Percentiles rank a stretch among this genome's conserved stretches.
These are phyloP conservation scores for Aspergillus sergii DNA, from an alignment of 2,329 filamentous ascomycete genomes.

Conservation along the genomic window DNA sequence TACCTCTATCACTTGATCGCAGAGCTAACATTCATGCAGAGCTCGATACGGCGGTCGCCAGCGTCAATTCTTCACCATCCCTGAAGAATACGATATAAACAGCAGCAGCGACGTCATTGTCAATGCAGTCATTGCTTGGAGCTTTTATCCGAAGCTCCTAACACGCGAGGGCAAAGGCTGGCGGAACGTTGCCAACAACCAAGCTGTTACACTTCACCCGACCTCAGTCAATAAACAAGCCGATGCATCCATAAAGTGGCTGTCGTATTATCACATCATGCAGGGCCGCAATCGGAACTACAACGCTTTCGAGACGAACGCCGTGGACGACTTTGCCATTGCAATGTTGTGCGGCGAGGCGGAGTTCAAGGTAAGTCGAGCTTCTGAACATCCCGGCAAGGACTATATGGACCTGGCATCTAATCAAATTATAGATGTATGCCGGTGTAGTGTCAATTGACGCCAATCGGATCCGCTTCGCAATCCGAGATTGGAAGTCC, in stretches of 20 bases:
- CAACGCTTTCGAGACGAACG: conserved; percentile 87
- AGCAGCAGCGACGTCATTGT: conserved; percentile 79
- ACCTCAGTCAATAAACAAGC: conserved; percentile 81
- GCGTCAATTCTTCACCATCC: conserved; percentile 81
- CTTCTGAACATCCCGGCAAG: no score
- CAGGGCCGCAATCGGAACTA: conserved; percentile 78
- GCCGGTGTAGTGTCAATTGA: conserved; percentile 85
- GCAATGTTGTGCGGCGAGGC: conserved; percentile 85
- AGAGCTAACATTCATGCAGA: conserved; percentile 31
- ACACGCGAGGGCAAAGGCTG: conserved; percentile 82
- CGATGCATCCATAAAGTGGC: conserved; percentile 65
- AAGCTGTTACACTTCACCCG: conserved; percentile 82
- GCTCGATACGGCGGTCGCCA: conserved; percentile 66
- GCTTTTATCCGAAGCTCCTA: conserved; percentile 93
- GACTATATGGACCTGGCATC: neutral
- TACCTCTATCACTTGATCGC: neutral
- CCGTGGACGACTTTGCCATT: conserved; percentile 79
- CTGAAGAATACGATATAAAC: conserved; percentile 71
- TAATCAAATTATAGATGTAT: conserved; percentile 63
- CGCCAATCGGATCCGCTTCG: conserved; percentile 81
- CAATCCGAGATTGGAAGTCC: conserved; percentile 84
- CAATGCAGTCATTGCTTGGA: conserved; percentile 84
- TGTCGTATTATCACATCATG: conserved; percentile 98
- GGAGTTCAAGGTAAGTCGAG: conserved; percentile 70
- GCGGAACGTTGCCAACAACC: conserved; percentile 91